Evolutionary conservation across 1,284 basidiomycete genomes (phyloP), one percentile per base, ranked within the genome.

Genomic region (Cryptococcus depauperatus): DNA sequence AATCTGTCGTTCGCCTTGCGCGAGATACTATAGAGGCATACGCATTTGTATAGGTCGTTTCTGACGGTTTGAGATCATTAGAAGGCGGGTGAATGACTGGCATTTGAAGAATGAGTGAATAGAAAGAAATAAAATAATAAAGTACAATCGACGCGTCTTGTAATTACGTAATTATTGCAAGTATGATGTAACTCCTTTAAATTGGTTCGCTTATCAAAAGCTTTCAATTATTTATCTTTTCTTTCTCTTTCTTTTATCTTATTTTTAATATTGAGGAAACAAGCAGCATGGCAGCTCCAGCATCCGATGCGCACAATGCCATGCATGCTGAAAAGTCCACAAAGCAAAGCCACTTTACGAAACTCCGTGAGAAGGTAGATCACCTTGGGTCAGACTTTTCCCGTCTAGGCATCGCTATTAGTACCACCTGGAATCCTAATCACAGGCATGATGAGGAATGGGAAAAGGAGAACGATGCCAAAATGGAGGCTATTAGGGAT

Each of bases 11-110:
- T 23, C 59, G 38, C 29, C 63, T 43, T 1, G 69, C 68, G 33
- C 83, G 78, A n/a, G 86, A 77, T 52, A 92, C 74, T 46, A 92
- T 87, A 38, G 77, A 79, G 41, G 77, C 74, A 72, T 92, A 92
- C 2, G 85, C 83, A 54, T 86, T 78, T n/a, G 77, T 78, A 65
- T 92, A 92, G 9, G 66, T 64, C 13, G 68, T 56, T 16, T 67
- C 63, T 10, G 59, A 61, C 1, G 63, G 54, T 4, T 64, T 54
- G 5, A 68, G 52, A 38, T 65, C 55, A 7, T 64, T 56, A 4
- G 57, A 59, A 6, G 71, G 71, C 5, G 70, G 69, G 11, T 62
- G 58, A 21, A 73, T 54, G 39, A 73, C 57, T 9, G 71, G 71
- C 70, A 73, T 73, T 30, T 11, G 19, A 30, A 5, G 14, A 16